Percentiles rank a stretch among this genome's conserved stretches.
Evolutionary conservation across 768 basidiomycete genomes (phyloP).

Genomic region (Tulasnella sp.): DNA sequence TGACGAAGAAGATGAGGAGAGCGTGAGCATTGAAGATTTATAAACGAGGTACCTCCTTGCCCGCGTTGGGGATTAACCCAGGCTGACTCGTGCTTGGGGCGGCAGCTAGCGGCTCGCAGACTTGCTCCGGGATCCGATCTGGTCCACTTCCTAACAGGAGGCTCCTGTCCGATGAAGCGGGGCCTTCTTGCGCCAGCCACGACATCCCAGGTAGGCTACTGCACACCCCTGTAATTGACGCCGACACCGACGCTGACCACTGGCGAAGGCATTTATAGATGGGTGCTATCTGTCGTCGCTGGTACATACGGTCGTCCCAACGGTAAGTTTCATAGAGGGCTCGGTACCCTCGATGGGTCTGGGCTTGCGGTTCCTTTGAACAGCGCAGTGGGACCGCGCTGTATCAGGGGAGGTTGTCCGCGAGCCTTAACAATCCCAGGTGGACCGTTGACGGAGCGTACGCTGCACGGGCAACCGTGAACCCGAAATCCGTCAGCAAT

Average conservation of each 20-base stretch:
- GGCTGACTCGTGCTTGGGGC: no score
- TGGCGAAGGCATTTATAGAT: background rate
- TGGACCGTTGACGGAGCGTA: background rate
- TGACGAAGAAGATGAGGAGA: no score
- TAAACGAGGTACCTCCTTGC: no score
- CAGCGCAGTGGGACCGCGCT: background rate
- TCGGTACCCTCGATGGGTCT: background rate
- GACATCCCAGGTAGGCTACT: background rate
- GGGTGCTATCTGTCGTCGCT: background rate
- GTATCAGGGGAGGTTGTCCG: background rate
- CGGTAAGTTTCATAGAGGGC: background rate
- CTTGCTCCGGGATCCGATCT: background rate
- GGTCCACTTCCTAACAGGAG: background rate
- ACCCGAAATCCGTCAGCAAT: background rate
- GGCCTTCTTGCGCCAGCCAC: background rate
- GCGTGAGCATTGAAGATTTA: no score
- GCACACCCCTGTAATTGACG: background rate
- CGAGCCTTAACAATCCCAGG: background rate
- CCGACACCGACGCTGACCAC: background rate
- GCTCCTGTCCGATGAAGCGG: slow-evolving; percentile 14
- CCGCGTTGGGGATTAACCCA: no score
- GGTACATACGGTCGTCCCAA: background rate
- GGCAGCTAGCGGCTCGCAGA: background rate
- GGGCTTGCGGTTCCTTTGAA: background rate
- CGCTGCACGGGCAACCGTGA: background rate